These are phyloP conservation scores for Piper longum DNA, from an alignment of 164 flowering plant genomes.

Conservation along the genomic window DNA sequence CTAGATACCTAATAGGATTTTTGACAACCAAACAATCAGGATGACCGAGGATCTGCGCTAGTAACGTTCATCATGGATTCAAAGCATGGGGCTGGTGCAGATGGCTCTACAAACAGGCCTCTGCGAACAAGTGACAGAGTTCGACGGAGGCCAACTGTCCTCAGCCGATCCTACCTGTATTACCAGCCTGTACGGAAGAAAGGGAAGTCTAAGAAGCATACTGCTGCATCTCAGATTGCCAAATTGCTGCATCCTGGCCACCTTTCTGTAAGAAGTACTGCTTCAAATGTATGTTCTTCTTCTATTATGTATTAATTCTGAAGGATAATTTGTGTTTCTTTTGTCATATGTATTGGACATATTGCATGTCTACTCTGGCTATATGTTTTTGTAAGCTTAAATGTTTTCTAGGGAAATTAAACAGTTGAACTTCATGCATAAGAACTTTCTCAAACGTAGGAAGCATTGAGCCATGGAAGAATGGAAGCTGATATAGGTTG, in stretches of 20 bases:
- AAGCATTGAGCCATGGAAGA: too few species aligned
- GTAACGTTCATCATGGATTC: slow-evolving; percentile 29
- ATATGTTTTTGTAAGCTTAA: too few species aligned
- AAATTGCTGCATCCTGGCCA: slow-evolving; percentile 40
- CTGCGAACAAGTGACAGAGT: slow-evolving; percentile 64
- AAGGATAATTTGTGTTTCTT: neutral
- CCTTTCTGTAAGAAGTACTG: slow-evolving; percentile 22
- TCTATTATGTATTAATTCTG: neutral
- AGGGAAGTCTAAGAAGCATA: slow-evolving; percentile 53
- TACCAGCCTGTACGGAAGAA: slow-evolving; percentile 31
- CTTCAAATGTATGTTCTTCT: slow-evolving; percentile 24
- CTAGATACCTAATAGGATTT: too few species aligned
- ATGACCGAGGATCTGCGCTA: neutral
- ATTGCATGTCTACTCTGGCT: too few species aligned
- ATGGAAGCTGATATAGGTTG: too few species aligned
- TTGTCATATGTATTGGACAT: too few species aligned
- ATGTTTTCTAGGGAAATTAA: too few species aligned
- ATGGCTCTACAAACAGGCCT: slow-evolving; percentile 32
- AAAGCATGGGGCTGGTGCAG: slow-evolving; percentile 38
- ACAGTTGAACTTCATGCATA: too few species aligned
- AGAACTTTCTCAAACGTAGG: too few species aligned
- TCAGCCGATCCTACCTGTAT: slow-evolving; percentile 30
- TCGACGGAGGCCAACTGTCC: slow-evolving; percentile 38
- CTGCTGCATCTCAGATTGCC: slow-evolving; percentile 74
- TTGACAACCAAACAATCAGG: neutral